Base-by-base conservation (phyloP, 208 protist species). In the Acanthamoeba pearcei region DNA sequence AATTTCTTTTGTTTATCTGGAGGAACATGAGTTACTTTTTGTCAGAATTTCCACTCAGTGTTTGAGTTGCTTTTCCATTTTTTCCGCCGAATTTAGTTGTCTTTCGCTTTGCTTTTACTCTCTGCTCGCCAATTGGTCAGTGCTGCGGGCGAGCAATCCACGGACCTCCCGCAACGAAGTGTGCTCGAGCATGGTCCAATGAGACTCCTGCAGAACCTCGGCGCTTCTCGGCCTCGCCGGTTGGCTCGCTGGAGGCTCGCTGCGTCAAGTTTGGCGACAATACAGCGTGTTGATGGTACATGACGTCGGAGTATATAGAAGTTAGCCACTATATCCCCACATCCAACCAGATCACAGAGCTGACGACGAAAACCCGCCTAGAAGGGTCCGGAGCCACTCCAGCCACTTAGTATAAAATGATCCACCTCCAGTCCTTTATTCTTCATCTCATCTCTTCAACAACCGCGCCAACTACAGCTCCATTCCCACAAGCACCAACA, bases 401-500 rank as follows among this genome's bases (percentile, higher is more conserved):
- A 9, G 27, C 8, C 29, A n/a, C 10, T 32, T 15, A 35, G 15
- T 74, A 74, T 74, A 74, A 24, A 74, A 74, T 0, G 29, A 10
- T 0, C 29, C 10, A 15, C 17, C 17, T 13, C 2, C 32, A 19
- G 66, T 32, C 60, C 66, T 29, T 42, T 74, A 19, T 38, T 42
- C 32, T 74, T 60, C 55, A 60, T 60, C 19, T 60, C 55, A 60
- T 60, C 19, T 51, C 64, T 32, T 70, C 64, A 70, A n/a, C 64
- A 66, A 17, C 22, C 66, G 32, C 66, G 4, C 22, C 66, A 74
- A 22, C 66, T 24, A 13, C 66, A 74, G 66, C 66, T 42, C 66
- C 66, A 32, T 38, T 32, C 66, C 32, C 29, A 74, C 66, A 13
- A 74, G 66, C 66, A 74, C 66, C 66, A 74, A 74, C 66, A 74